Evolutionary conservation across 2,329 filamentous ascomycete genomes (phyloP), one percentile per base, ranked within the genome.

Genomic region (Penicillium oxalicum): DNA sequence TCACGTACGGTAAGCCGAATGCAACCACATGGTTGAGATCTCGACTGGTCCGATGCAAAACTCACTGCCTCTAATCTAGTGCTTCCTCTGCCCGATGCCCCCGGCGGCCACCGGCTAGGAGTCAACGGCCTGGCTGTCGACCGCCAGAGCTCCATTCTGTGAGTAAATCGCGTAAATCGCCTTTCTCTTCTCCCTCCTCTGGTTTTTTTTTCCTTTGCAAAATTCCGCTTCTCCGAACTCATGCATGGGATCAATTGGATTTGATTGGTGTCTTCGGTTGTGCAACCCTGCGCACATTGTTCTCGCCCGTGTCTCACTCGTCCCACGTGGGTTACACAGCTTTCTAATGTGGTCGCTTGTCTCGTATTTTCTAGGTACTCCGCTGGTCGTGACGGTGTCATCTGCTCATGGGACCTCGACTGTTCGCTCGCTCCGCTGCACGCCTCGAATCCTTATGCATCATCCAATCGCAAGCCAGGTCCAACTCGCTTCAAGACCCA

Each of bases 91-190:
- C 82, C 83, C 53, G 84, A 86, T 69, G 83, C 82, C 50, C 79
- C 83, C 13, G 89, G 88, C 58, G 91, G 91, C 49, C 93, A 98
- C 75, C 80, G 91, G 61, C 82, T 97, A 48, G 93, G 93, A 56
- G 89, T 98, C 60, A 96, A 97, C 77, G 91, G 91, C 54, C 81
- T 98, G 52, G 89, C 89, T 45, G 84, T 96, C 56, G 93, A 97
- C 71, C 76, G 79, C 53, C 78, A 85, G 58, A 87, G 87, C 69
- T 87, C 86, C 48, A 90, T 95, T 53, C 79, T 98, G 90, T 96
- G 77, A 77, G 86, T 48, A 9, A 7, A 36, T 29, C 45, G 37
- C 44, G 8, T 3, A 24, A 18, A 18, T 18, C 18, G 18, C 18
- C 2, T 18, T 18, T 18, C 18, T 18, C 18, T 18, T 18, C 18